Base-by-base conservation (phyloP, 352 stramenopile genomes). In the Phytopythium vexans region DNA sequence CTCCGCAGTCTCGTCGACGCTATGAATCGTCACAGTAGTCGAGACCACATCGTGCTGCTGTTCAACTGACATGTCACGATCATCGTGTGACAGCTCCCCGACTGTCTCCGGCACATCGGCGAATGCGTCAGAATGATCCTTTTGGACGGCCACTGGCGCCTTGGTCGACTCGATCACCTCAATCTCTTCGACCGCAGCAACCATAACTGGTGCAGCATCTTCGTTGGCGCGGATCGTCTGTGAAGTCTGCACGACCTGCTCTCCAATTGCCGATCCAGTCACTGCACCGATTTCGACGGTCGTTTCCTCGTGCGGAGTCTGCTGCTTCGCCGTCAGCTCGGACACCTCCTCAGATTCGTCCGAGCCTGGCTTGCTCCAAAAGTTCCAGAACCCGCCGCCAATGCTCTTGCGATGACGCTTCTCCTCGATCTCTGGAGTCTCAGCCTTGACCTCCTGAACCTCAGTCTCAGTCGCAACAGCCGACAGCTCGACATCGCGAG, bases 391-490 rank as follows among this genome's bases (percentile, higher is more conserved):
- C 5, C 49, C 49, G 7, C 48, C 48, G 10, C 48, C 37, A 5
- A n/a, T 49, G 43, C 43, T 49, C 43, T 49, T 49, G 1, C 43
- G 41, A 32, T 48, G 41, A n/a, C 16, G 15, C 35, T 34, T 34
- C 16, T 27, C 21, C 11, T 39, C 42, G 21, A 34, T 32, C 3
- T 51, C 52, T 31, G 64, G 53, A 27, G 32, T 64, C 35, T 59
- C 44, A 9, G 60, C 64, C 12, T 60, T 27, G 41, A 65, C 8
- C 16, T 43, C 62, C 52, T 68, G 55, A 6, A 61, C 50, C 58
- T 62, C 59, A 50, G 62, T 60, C 10, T 52, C 47, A 4, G 62
- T 31, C 12, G 67, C 40, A 4, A 7, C 3, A 43, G 39, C 21
- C 7, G 39, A 6, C 39, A 27, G 12, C 8, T 9, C 8, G 39